Conservation (phyloP, 2,329 filamentous ascomycete species). For the Peltaster fructicola region DNA sequence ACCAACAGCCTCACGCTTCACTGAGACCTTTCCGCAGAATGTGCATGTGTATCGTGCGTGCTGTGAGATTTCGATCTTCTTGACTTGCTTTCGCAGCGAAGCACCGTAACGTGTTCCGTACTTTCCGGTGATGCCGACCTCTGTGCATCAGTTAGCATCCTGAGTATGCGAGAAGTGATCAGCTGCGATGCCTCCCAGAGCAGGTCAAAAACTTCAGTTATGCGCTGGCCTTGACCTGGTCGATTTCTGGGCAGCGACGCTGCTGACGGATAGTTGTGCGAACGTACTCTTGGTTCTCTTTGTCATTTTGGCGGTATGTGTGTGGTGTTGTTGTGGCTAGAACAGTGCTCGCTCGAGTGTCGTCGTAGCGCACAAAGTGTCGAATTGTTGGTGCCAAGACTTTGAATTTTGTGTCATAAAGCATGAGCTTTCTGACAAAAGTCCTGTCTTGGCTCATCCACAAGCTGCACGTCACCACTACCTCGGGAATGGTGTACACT, state of each 20-base stretch:
- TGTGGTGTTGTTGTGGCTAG: too few relatives aligned
- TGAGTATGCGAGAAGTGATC: too few relatives aligned
- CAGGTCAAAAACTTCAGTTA: too few relatives aligned
- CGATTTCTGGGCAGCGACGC: too few relatives aligned
- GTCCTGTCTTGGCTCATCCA: too few relatives aligned
- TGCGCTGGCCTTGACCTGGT: too few relatives aligned
- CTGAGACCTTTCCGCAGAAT: conserved; percentile 90
- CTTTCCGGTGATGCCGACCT: conserved; percentile 98
- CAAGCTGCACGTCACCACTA: neutral
- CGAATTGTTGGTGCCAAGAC: too few relatives aligned
- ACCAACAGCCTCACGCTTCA: conserved; percentile 61
- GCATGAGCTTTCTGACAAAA: too few relatives aligned
- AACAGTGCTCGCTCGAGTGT: too few relatives aligned
- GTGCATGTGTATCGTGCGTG: conserved; percentile 96
- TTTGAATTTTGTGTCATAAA: too few relatives aligned
- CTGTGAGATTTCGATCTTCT: conserved; percentile 99
- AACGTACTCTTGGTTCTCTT: conserved; percentile 68
- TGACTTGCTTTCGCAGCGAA: conserved; percentile 97
- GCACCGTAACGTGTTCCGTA: conserved; percentile 98
- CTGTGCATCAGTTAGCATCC: conserved; percentile 4
- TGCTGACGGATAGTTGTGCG: neutral
- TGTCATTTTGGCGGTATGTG: conserved; percentile 58
- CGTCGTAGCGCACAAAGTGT: too few relatives aligned
- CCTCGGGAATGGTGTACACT: neutral
- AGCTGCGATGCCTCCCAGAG: too few relatives aligned